Base-by-base conservation (phyloP, 2,329 filamentous ascomycete genomes). In the Trichoderma koningiopsis region DNA sequence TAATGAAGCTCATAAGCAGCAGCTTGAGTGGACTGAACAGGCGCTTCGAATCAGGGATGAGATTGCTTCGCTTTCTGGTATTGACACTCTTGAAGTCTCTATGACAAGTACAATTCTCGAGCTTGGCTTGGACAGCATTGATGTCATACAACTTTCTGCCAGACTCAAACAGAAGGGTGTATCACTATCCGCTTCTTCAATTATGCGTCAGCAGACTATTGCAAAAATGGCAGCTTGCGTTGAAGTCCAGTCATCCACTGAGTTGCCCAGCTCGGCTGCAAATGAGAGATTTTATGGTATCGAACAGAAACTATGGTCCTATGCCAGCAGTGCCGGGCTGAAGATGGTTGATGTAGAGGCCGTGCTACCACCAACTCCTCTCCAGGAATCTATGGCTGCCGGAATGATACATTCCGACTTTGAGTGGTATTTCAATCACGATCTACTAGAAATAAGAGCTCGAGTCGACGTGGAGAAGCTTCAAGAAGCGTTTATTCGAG, bases 121-220 rank as follows among this genome's bases (percentile, higher is more conserved):
- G 73, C 85, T 97, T 37, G 94, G 94, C 0, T 85, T 97, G 7
- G 95, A 97, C 81, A 97, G 94, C 75, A 96, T 97, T 69, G 94
- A 97, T 78, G 87, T 91, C 1, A 95, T 97, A 77, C 96, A 93
- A 74, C 81, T 97, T 0, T 91, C 92, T 0, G 89, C 93, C 0
- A 86, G 89, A 65, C 83, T 97, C 2, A 91, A 87, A 72, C 86
- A 85, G 56, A 79, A 80, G 5, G 86, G 85, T 0, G 81, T 96
- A 24, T 76, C 81, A 0, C 77, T 97, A 13, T 82, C 90, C 0
- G 88, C 94, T n/a, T 92, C 92, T 72, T 83, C 85, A n/a, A 89
- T 97, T 27, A 91, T 97, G 85, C 89, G 87, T 64, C 84, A 84
- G 4, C 88, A 91, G 63, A 93, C 87, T 0, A 89, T 97, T 43